Evolutionary conservation across 352 stramenopile genomes (phyloP), one percentile per base, ranked within the genome.

Genomic region (Phytophthora meadii): DNA sequence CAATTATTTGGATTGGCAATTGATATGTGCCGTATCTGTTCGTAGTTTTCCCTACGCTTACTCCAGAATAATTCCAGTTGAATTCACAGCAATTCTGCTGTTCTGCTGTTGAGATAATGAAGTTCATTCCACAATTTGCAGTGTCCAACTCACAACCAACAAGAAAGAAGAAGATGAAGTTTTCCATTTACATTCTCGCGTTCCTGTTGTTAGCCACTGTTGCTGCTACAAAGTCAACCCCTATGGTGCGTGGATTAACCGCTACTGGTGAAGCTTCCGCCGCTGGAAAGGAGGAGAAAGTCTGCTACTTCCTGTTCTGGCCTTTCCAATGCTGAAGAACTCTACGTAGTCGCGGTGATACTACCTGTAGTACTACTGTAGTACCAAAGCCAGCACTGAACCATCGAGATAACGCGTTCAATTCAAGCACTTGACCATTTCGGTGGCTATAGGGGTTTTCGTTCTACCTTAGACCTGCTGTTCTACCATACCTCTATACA

Each of bases 401-500:
- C 30, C 8, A 36, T 36, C 30, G 30, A 14, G 30, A 36, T 14
- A 36, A 49, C 32, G n/a, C n/a, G 7, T 34, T 34, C 42, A 49
- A 49, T 49, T 22, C 22, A 49, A 32, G 24, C 10, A 49, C 24
- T 49, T 30, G 11, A 49, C 10, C 15, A 12, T 36, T 36, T 36
- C 30, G 30, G 30, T 36, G 30, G 12, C 30, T 36, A 19, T 19
- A 8, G n/a, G 14, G 37, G n/a, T 0, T 42, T 11, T 17, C 10
- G 10, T 42, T 19, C 37, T 11, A 44, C 14, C 37, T 8, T n/a
- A 9, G 30, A n/a, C 9, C 42, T 68, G 59, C 41, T 40, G 14
- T 51, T 56, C 34, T 14, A 75, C 55, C 67, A 75, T 71, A 0
- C 32, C 40, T 0, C 56, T 55, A 69, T 88, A 88, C 10, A 81